These are phyloP conservation scores for Stemphylium lycopersici DNA, from an alignment of 2,329 filamentous ascomycete species.

Conservation along the genomic window DNA sequence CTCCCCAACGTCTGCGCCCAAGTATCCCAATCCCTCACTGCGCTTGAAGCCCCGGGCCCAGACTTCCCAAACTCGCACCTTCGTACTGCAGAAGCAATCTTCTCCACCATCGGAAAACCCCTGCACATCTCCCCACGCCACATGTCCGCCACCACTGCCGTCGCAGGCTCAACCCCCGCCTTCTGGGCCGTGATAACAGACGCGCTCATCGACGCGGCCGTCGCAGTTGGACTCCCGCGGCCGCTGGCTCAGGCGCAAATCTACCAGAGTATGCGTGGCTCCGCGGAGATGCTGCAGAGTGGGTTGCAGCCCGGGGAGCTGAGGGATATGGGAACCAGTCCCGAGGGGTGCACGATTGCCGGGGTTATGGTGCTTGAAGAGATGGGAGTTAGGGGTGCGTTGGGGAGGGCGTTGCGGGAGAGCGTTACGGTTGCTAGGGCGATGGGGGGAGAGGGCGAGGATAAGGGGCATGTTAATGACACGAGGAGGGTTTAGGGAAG, in stretches of 20 bases:
- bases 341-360: constrained; percentile 44
- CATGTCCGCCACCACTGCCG: constrained; percentile 39
- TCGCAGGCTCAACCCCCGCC: constrained; percentile 40
- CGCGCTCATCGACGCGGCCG: constrained; percentile 39
- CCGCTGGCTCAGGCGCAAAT: constrained; percentile 35
- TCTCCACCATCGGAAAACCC: constrained; percentile 32
- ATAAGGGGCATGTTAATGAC: too few species aligned
- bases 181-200: constrained; percentile 43
- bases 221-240: constrained; percentile 37
- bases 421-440: too few species aligned
- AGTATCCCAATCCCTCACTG: constrained; percentile 52
- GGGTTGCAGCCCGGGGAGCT: constrained; percentile 36
- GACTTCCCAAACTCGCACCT: constrained; percentile 22
- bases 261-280: constrained; percentile 42
- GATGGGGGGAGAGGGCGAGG: too few species aligned
- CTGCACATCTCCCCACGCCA: constrained; percentile 26
- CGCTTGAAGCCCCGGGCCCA: constrained; percentile 33
- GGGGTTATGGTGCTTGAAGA: constrained; percentile 45
- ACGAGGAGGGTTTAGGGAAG: too few species aligned
- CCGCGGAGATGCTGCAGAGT: constrained; percentile 37
- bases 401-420: constrained; percentile 47
- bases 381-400: constrained; percentile 31
- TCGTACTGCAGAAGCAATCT: constrained; percentile 28
- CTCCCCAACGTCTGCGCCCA: constrained; percentile 56
- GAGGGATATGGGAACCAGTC: constrained; percentile 39